Conservation (phyloP, 208 protist species). For the Crithidia bombi region DNA sequence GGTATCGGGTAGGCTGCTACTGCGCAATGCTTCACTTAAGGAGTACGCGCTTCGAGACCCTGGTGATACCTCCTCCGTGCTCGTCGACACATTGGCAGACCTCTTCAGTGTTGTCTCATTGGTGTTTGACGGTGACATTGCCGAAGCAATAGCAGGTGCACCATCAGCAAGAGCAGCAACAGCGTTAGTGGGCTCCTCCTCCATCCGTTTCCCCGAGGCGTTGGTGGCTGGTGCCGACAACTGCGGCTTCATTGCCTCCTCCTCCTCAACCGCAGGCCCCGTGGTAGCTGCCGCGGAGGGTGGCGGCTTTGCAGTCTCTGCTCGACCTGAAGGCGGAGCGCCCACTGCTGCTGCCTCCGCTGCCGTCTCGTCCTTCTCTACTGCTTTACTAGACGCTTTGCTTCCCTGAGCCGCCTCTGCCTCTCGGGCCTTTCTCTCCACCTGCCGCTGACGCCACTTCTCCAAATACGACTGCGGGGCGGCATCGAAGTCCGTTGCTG, state of each 20-base stretch:
- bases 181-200: not conserved
- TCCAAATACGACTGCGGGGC: slow-evolving; percentile 23
- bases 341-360: not conserved
- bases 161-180: not conserved
- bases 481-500: slow-evolving; percentile 8
- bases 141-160: not conserved
- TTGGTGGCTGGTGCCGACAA: not conserved
- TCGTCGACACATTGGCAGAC: not conserved
- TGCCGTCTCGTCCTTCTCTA: not conserved
- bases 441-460: slow-evolving; percentile 30
- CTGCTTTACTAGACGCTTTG: not conserved
- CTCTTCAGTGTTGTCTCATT: not conserved
- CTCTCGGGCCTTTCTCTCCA: slow-evolving; percentile 2
- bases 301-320: not conserved
- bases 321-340: not conserved
- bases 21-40: slow-evolving; percentile 8
- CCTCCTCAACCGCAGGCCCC: not conserved
- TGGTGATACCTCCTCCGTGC: not conserved
- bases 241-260: slow-evolving; percentile 8
- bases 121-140: not conserved
- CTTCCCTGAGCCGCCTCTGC: not conserved
- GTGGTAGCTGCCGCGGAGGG: too few relatives aligned
- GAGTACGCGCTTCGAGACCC: not conserved
- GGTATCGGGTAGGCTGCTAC: not conserved
- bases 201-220: not conserved